phyloP scores from a whole-genome alignment of 495 filamentous ascomycete genomes.

The Xylona heveae region DNA sequence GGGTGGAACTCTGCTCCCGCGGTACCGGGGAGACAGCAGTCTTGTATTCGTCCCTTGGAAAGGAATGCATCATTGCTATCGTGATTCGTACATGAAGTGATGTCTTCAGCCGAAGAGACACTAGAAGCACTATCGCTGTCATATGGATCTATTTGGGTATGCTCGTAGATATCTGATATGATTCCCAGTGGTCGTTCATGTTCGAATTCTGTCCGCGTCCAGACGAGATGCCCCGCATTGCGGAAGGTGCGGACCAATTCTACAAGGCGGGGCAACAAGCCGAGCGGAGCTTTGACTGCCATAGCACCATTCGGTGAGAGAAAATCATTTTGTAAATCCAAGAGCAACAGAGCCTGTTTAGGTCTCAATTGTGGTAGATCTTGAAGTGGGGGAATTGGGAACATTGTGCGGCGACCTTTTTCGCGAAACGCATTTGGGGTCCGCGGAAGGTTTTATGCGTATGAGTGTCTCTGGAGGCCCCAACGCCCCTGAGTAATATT shows the following conservation, averaged over 20 bases:
- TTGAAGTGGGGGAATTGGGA: too few relatives aligned
- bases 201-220: slow-evolving; percentile 64
- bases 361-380: slow-evolving; percentile 41
- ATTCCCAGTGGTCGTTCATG: slow-evolving; percentile 29
- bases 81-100: slow-evolving; percentile 8
- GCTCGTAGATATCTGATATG: slow-evolving; percentile 12
- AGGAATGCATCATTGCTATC: slow-evolving; percentile 2
- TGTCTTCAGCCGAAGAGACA: too few relatives aligned
- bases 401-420: too few relatives aligned
- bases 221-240: slow-evolving; percentile 60
- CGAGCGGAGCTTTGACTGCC: slow-evolving; percentile 35
- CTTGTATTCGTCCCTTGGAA: slow-evolving; percentile 7
- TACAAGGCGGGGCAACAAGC: slow-evolving; percentile 41
- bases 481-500: too few relatives aligned
- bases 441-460: too few relatives aligned
- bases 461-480: too few relatives aligned
- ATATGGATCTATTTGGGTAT: too few relatives aligned
- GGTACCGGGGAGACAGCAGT: slow-evolving; percentile 34
- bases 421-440: too few relatives aligned
- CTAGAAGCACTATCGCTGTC: too few relatives aligned
- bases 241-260: slow-evolving; percentile 54
- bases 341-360: slow-evolving; percentile 60
- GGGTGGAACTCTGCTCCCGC: slow-evolving; percentile 46
- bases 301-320: slow-evolving; percentile 46
- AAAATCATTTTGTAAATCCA: slow-evolving; percentile 91